Evolutionary conservation across 148 eudicot genomes (phyloP), one percentile per base, ranked within the genome.

Genomic region (Polygonum maritimum): DNA sequence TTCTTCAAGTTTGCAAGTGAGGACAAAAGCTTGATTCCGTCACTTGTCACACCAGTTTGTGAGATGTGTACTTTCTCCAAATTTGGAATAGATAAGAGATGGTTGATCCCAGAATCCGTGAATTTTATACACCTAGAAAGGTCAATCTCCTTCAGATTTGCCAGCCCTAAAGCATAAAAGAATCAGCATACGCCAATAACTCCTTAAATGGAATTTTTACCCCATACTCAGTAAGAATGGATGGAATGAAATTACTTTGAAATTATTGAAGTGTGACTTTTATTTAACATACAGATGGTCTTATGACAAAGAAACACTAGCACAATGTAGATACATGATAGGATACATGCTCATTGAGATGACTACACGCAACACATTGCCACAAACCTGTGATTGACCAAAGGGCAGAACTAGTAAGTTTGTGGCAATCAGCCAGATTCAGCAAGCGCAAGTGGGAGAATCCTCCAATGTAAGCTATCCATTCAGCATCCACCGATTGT

Each of bases 391-490:
- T 3, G 65, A 94, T 77, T 40, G 86, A 81, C 98, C 97, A 95
- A 84, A 95, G 80, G 26, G 94, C 90, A 54, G 93, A 83, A 82
- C 80, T 92, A 82, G 83, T 89, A 75, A 95, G 80, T 71, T 83
- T 84, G 54, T 71, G 79, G 84, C 98, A 95, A 73, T 85, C 92
- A 26, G 97, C 88, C 47, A 95, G 69, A 71, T 83, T 89, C 45
- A 95, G 83, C 4, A 89, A 88, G 48, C 73, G 78, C 87, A 95
- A 75, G 80, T 88, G 83, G 1, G 75, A 80, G 82, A 87, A 92
- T 74, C 86, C 96, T 51, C 98, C 97, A 39, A 95, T 62, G 79
- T 95, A 95, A 2, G 94, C 96, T 85, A 90, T 85, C 98, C 98
- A 95, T 80, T 95, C 97, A 3, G 87, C 92, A 87, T 95, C 96